Percentiles rank a stretch among this genome's conserved stretches.
Evolutionary conservation across 164 flowering plant genomes (phyloP).

Genomic region (Magnolia changhungtana): DNA sequence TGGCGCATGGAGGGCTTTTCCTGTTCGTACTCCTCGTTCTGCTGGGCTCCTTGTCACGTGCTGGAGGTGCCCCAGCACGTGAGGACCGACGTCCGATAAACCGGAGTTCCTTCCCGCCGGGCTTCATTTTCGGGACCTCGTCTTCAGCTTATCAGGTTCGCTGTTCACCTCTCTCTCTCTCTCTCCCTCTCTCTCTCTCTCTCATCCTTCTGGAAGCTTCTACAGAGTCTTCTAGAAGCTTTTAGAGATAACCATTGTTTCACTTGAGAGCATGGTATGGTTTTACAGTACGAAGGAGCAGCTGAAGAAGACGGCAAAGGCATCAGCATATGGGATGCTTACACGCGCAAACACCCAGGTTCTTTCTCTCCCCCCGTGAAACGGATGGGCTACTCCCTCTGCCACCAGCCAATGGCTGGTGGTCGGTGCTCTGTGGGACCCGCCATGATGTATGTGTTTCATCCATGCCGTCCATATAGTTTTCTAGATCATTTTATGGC

Average conservation of each 20-base stretch:
- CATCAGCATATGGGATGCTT: constrained; percentile 48
- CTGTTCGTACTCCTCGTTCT: too few species aligned
- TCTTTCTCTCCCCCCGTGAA: not conserved
- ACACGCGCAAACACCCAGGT: constrained; percentile 34
- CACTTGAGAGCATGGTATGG: not conserved
- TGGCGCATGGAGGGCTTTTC: too few species aligned
- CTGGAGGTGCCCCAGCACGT: not conserved
- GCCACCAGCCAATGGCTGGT: too few species aligned
- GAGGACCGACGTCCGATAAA: not conserved
- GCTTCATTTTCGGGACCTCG: not conserved
- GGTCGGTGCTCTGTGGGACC: too few species aligned
- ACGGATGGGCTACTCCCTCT: too few species aligned
- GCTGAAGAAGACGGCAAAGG: constrained; percentile 41
- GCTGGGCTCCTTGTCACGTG: not conserved
- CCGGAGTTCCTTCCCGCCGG: constrained; percentile 6
- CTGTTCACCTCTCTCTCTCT: not conserved
- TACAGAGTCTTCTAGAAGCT: not conserved
- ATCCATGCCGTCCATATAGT: too few species aligned
- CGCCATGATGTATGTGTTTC: too few species aligned
- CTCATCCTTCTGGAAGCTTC: not conserved
- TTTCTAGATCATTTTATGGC: too few species aligned
- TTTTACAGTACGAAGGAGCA: constrained; percentile 45
- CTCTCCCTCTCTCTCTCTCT: not conserved
- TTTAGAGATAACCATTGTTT: not conserved
- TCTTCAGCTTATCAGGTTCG: constrained; percentile 9